Evolutionary conservation across 768 basidiomycete species (phyloP).

Genomic region (Tricholoma terreum): DNA sequence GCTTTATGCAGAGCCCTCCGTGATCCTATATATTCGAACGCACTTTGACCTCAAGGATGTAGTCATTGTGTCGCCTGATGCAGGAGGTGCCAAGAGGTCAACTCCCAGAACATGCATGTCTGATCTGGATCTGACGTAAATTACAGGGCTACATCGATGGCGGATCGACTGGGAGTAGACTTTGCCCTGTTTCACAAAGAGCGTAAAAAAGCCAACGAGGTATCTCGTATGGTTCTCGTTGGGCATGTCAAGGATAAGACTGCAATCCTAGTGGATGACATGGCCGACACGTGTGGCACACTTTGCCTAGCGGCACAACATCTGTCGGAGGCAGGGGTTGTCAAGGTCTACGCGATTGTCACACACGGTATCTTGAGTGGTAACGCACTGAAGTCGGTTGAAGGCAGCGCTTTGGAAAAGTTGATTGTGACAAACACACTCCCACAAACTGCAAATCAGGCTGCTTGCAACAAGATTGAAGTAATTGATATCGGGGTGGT

Average conservation of each 20-base stretch:
- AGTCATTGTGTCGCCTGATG: slow-evolving; percentile 97
- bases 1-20: slow-evolving; percentile 95
- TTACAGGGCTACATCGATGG: slow-evolving; percentile 90
- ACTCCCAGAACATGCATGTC: slow-evolving; percentile 7
- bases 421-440: slow-evolving; percentile 98
- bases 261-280: slow-evolving; percentile 96
- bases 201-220: slow-evolving; percentile 93
- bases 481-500: slow-evolving; percentile 94
- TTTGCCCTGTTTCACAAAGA: slow-evolving; percentile 99
- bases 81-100: slow-evolving; percentile 97
- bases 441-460: slow-evolving; percentile 79
- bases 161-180: slow-evolving; percentile 92
- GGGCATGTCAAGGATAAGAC: slow-evolving; percentile 90
- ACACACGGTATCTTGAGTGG: slow-evolving; percentile 96
- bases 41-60: slow-evolving; percentile 83
- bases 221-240: slow-evolving; percentile 93
- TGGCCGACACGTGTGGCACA: slow-evolving; percentile 97
- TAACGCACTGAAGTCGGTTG: slow-evolving; percentile 73
- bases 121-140: slow-evolving; percentile 10
- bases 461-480: slow-evolving; percentile 74
- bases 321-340: slow-evolving; percentile 84
- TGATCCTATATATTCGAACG: slow-evolving; percentile 90
- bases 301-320: slow-evolving; percentile 89
- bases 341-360: slow-evolving; percentile 86
- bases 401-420: slow-evolving; percentile 79